Evolutionary conservation across 306 rosid genomes (phyloP), one percentile per base, ranked within the genome.

Genomic region (Prunus mongolica): DNA sequence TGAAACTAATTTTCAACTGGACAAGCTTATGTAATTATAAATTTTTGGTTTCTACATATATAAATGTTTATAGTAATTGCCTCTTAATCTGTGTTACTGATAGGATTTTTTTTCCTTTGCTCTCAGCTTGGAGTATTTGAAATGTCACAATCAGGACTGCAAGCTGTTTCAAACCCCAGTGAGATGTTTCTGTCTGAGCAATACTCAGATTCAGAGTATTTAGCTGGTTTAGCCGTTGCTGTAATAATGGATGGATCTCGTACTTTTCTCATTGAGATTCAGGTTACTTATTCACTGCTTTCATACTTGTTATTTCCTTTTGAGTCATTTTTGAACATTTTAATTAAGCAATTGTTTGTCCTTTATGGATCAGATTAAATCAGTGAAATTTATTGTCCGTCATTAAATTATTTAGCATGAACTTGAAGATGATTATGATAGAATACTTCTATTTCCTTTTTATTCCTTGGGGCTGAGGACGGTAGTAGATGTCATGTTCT

Each of bases 241-340:
- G 98, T 88, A 44, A 74, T 89, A 72, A 90, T 95, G 96, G 98
- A 95, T 87, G 97, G 97, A 47, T 85, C 98, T 80, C 91, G 97
- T 74, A 81, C 89, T 78, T 95, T 95, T 82, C 87, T 95, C 56
- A 80, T 95, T 46, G 98, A 95, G 86, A 86, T 95, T 83, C 98
- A 95, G 98, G 98, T 92, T 68, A 72, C 25, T 71, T 60, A 80
- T 82, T 51, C 2, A 34, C 57, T 32, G 22, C 51, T 50, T 38
- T 67, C 22, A 41, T 71, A 22, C 49, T 27, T 28, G 8, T 45
- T 27, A 8, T 10, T 61, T 24, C 16, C 3, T 1, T 28, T 5
- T 52, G 15, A 6, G n/a, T 66, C 18, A 20, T 4, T 6, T 20
- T 54, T 57, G 3, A 8, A 52, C 67, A 20, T 56, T 38, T 13